Conservation (phyloP, 805 yeast species). For the Wickerhamiella australiensis region DNA sequence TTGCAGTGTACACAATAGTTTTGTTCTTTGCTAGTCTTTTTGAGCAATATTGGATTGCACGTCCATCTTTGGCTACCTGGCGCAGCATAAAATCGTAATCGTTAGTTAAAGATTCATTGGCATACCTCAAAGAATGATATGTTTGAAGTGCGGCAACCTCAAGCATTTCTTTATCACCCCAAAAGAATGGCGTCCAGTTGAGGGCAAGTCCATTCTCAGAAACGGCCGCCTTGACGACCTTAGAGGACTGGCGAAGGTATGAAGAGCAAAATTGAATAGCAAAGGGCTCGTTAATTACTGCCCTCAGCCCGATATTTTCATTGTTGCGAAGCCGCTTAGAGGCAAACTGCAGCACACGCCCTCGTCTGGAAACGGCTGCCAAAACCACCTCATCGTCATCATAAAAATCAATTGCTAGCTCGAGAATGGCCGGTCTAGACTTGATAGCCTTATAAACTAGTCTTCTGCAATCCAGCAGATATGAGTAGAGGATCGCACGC, state of each 20-base stretch:
- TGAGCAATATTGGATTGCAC: neutral
- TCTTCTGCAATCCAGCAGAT: neutral
- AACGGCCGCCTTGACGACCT: neutral
- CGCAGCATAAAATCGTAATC: neutral
- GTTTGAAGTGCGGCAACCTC: neutral
- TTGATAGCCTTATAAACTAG: neutral
- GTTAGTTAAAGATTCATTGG: neutral
- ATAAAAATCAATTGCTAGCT: neutral
- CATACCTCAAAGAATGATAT: neutral
- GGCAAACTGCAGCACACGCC: neutral
- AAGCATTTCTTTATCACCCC: neutral
- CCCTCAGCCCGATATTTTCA: constrained; percentile 96
- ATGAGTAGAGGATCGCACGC: neutral
- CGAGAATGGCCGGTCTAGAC: neutral
- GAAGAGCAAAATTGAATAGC: constrained; percentile 50
- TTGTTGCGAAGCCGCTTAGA: neutral
- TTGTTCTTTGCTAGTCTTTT: neutral
- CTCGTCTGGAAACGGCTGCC: neutral
- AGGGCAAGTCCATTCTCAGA: neutral
- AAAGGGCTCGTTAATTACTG: constrained; percentile 97
- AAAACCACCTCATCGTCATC: neutral
- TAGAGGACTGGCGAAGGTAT: neutral
- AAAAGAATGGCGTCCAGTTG: neutral
- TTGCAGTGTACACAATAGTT: neutral
- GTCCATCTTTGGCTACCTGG: neutral